A percentile compares a stretch with the other conserved stretches of the same genome.
Evolutionary conservation across 1,139 yeast species (phyloP).

Genomic region (Nadsonia starkeyi-henricii): DNA sequence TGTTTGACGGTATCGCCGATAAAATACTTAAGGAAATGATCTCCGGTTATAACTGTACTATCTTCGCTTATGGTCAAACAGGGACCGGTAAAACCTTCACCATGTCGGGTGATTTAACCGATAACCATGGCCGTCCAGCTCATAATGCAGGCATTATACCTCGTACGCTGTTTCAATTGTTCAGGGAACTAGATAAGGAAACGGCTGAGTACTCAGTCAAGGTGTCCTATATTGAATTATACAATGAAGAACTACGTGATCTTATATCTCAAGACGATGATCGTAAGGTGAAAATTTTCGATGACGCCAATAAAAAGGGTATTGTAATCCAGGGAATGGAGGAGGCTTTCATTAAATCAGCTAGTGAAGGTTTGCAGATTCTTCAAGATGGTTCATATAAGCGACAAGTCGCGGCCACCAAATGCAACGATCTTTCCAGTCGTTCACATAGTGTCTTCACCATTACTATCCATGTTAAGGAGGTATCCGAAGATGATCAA

Average conservation of each 20-base stretch:
- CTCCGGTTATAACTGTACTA: conserved; percentile 48
- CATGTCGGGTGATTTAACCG: conserved; percentile 55
- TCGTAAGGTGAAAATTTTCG: conserved; percentile 29
- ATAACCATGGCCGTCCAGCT: conserved; percentile 10
- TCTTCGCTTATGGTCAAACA: conserved; percentile 81
- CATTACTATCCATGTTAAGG: conserved; percentile 35
- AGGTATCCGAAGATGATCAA: conserved; percentile 27
- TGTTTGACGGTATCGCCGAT: conserved; percentile 51
- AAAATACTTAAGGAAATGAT: conserved; percentile 17
- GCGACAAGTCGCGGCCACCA: conserved; percentile 55
- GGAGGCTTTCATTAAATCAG: conserved; percentile 29
- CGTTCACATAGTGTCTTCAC: conserved; percentile 68
- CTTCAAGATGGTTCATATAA: conserved; percentile 38
- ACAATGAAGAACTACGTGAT: conserved; percentile 61
- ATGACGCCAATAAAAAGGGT: conserved; percentile 25
- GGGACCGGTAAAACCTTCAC: conserved; percentile 83
- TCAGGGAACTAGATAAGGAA: conserved; percentile 28
- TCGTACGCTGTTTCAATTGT: conserved; percentile 40
- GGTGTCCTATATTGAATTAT: conserved; percentile 57
- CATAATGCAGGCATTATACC: conserved; percentile 57
- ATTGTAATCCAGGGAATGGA: conserved; percentile 37
- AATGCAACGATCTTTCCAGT: conserved; percentile 56
- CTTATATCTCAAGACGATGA: conserved; percentile 28
- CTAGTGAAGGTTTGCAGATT: conserved; percentile 29
- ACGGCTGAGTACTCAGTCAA: conserved; percentile 43